Percentiles rank a stretch among this genome's conserved stretches.
phyloP scores from a whole-genome alignment of 2,329 filamentous ascomycete species.

The Clonostachys sp. region DNA sequence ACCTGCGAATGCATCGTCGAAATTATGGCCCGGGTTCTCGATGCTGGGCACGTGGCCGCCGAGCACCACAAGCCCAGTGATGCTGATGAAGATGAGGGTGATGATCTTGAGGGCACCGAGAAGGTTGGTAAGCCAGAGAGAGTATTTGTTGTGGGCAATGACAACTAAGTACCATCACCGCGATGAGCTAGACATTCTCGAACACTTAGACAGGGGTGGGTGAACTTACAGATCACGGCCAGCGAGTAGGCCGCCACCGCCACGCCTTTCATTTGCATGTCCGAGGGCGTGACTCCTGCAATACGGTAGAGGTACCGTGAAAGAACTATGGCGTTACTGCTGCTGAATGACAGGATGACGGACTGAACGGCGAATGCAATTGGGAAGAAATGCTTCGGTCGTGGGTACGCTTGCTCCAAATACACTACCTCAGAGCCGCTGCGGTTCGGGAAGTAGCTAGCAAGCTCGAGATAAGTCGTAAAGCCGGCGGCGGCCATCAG shows the following conservation, averaged over 20 bases:
- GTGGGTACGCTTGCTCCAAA: conserved; percentile 62
- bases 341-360: conserved; percentile 61
- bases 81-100: conserved; percentile 57
- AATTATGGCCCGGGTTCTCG: conserved; percentile 25
- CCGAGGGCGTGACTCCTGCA: conserved; percentile 38
- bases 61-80: conserved; percentile 59
- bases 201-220: not conserved
- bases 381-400: conserved; percentile 60
- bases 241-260: conserved; percentile 60
- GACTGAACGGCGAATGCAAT: conserved; percentile 60
- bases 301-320: conserved; percentile 60
- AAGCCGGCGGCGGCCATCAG: conserved; percentile 51
- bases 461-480: conserved; percentile 58
- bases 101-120: conserved; percentile 56
- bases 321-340: conserved; percentile 61
- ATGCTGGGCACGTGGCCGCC: conserved; percentile 24
- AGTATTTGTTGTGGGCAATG: conserved; percentile 51
- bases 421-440: conserved; percentile 65
- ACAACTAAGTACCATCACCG: conserved; percentile 18
- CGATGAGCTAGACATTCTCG: not conserved
- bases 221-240: conserved; percentile 44
- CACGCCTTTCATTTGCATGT: conserved; percentile 65
- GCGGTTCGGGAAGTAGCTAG: conserved; percentile 61
- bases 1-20: conserved; percentile 25
- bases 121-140: conserved; percentile 48